Percentiles rank a stretch among this genome's conserved stretches.
phyloP scores from a whole-genome alignment of 1,284 basidiomycete species.

The Austroboletus olivaceoglutinosus region DNA sequence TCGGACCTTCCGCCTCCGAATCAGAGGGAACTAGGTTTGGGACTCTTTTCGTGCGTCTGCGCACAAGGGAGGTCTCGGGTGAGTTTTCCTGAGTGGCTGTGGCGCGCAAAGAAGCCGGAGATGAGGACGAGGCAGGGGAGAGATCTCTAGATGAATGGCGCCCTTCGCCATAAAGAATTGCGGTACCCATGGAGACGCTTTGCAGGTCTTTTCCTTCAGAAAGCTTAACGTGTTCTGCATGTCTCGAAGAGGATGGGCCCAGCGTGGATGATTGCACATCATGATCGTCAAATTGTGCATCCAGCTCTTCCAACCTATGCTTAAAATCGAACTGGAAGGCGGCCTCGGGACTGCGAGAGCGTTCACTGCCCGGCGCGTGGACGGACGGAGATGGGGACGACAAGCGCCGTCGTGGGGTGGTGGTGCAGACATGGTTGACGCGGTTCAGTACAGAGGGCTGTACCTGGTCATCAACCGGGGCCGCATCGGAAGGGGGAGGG shows the following conservation, averaged over 20 bases:
- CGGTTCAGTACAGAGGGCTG: neutral
- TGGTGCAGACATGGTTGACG: neutral
- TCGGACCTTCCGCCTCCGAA: conserved; percentile 24
- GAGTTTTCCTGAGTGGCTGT: conserved; percentile 3
- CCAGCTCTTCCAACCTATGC: conserved; percentile 25
- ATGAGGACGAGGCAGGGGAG: conserved; percentile 12
- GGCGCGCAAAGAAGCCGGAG: conserved; percentile 6
- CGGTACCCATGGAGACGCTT: conserved; percentile 20
- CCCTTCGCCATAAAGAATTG: conserved; percentile 10
- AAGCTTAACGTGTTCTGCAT: neutral
- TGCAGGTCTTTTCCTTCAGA: conserved; percentile 17
- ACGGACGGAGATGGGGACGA: conserved; percentile 12
- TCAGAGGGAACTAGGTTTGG: conserved; percentile 13
- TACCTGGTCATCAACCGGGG: neutral
- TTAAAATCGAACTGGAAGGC: conserved; percentile 28
- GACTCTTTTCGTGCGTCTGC: conserved; percentile 8
- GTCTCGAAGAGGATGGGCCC: conserved; percentile 1
- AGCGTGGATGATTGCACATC: conserved; percentile 3
- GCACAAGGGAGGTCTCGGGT: conserved; percentile 11
- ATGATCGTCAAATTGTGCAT: conserved; percentile 22
- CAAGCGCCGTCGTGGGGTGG: neutral
- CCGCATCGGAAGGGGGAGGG: neutral
- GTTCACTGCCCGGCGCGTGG: conserved; percentile 12
- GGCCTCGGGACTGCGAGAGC: conserved; percentile 2
- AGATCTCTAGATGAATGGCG: conserved; percentile 7